Evolutionary conservation across 2,329 filamentous ascomycete genomes (phyloP).

Genomic region (Clonostachys solani): DNA sequence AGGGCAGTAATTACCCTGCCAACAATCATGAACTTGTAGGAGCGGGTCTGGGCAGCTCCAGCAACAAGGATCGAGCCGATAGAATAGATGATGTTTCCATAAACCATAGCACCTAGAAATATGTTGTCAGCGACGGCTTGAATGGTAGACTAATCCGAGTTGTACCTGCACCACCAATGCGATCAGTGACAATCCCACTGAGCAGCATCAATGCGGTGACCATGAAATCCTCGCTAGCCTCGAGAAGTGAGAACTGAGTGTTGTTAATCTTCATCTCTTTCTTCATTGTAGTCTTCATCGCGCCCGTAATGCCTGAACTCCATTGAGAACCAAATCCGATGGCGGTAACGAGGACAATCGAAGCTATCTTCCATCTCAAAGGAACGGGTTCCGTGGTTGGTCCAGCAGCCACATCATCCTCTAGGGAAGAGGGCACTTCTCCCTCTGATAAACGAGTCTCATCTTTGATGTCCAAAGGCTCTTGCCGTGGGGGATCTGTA

Average conservation of each 20-base stretch:
- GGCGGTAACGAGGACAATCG: conserved; percentile 40
- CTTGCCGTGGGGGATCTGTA: no score
- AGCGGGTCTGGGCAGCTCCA: conserved; percentile 44
- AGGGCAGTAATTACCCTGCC: conserved; percentile 49
- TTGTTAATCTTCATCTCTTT: conserved; percentile 55
- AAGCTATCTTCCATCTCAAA: conserved; percentile 11
- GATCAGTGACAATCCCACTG: conserved; percentile 49
- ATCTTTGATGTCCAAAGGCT: no score
- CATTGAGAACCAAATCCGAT: conserved; percentile 55
- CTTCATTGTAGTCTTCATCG: conserved; percentile 55
- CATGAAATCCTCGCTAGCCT: conserved; percentile 58
- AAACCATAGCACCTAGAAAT: conserved; percentile 37
- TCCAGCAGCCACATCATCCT: no score
- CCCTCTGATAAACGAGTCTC: no score
- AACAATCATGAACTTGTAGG: conserved; percentile 54
- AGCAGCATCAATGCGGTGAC: conserved; percentile 45
- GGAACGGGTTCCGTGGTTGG: conserved; percentile 2
- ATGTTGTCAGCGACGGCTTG: no score
- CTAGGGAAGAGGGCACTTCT: no score
- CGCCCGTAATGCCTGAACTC: conserved; percentile 50
- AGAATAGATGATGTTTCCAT: conserved; percentile 50
- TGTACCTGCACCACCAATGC: conserved; percentile 45
- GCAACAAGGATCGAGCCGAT: conserved; percentile 53
- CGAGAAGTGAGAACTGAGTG: conserved; percentile 49
- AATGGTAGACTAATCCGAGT: no score